A percentile compares a stretch with the other conserved stretches of the same genome.
Conservation (phyloP, 257 asterid species). For the Capsicum chinense region DNA sequence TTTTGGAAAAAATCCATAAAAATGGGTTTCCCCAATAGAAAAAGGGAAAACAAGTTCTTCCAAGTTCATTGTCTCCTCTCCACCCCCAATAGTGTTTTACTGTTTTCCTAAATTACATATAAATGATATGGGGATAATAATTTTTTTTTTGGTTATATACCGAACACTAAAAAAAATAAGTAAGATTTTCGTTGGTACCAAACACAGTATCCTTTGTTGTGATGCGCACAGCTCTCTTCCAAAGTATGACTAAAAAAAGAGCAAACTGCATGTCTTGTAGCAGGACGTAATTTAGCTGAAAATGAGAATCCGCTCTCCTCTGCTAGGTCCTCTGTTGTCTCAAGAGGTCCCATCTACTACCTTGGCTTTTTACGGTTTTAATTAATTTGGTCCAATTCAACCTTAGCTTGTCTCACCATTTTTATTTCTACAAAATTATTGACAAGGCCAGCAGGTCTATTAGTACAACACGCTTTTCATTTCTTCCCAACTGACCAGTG, state of each 20-base stretch:
- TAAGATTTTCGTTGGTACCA: no score
- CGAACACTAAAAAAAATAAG: no score
- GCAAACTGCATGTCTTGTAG: not conserved
- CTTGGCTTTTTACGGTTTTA: not conserved
- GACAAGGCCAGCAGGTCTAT: not conserved
- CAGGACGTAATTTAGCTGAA: slow-evolving; percentile 9
- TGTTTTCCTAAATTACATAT: not conserved
- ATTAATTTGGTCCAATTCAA: not conserved
- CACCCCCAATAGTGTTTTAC: not conserved
- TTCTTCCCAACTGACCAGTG: not conserved
- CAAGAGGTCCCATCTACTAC: not conserved
- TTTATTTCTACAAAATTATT: not conserved
- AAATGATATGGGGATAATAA: not conserved
- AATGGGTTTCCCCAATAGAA: not conserved
- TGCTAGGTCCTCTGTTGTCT: not conserved
- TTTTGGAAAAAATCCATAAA: not conserved
- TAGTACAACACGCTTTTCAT: not conserved
- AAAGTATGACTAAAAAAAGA: not conserved
- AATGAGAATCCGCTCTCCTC: not conserved
- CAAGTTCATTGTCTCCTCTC: not conserved
- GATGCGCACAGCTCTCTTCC: not conserved
- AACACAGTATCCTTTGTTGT: not conserved
- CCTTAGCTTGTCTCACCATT: not conserved
- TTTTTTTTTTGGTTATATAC: no score
- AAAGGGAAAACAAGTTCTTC: no score